A percentile compares a stretch with the other conserved stretches of the same genome.
phyloP scores from a whole-genome alignment of 805 yeast genomes.

The Pichia sporocuriosa region DNA sequence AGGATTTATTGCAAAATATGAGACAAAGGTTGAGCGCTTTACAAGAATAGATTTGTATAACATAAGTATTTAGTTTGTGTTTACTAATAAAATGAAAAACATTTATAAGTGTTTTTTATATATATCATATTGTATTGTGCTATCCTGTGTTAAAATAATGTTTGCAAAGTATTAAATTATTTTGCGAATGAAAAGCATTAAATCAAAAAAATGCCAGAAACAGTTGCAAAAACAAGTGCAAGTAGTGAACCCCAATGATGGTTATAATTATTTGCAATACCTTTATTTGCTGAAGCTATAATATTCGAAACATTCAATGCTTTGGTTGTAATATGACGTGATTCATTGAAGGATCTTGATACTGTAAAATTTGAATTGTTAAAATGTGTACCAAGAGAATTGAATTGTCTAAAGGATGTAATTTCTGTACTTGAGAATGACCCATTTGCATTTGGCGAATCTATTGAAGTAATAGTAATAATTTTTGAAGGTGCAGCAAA shows the following conservation, averaged over 20 bases:
- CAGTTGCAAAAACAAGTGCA: conserved; percentile 5
- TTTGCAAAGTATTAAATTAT: not conserved
- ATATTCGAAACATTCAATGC: conserved; percentile 3
- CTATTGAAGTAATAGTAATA: not conserved
- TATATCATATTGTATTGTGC: too few species aligned
- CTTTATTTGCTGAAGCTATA: not conserved
- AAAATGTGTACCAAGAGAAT: conserved; percentile 1
- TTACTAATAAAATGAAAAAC: too few species aligned
- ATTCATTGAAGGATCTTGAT: too few species aligned
- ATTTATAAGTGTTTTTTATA: too few species aligned
- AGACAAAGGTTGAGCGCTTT: conserved; percentile 80
- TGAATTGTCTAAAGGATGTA: not conserved
- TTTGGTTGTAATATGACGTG: not conserved
- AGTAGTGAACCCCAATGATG: conserved; percentile 4
- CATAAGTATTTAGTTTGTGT: too few species aligned
- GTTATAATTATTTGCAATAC: not conserved
- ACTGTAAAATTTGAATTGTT: not conserved
- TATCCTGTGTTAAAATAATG: too few species aligned
- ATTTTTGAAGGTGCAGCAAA: not conserved
- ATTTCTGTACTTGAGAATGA: not conserved
- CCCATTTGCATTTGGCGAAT: not conserved
- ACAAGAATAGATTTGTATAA: conserved; percentile 40
- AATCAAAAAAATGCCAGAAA: conserved; percentile 8
- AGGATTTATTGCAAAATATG: conserved; percentile 75
- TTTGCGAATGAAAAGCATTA: not conserved